These are phyloP conservation scores for Phytophthora pistaciae DNA, from an alignment of 352 stramenopile genomes.

Conservation along the genomic window DNA sequence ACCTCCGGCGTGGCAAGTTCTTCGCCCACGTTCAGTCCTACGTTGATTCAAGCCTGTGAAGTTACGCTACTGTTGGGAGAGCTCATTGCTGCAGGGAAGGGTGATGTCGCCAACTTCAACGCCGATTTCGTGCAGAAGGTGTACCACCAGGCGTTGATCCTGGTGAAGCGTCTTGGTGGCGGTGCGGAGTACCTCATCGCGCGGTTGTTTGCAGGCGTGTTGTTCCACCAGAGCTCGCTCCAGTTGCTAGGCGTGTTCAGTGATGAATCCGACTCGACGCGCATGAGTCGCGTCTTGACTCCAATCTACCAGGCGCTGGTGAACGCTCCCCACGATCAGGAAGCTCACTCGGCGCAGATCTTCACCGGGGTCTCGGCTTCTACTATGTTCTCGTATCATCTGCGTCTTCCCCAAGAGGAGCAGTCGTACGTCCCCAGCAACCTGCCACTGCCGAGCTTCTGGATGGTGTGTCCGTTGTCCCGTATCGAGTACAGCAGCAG, in stretches of 20 bases:
- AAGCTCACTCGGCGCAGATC: slow-evolving; percentile 53
- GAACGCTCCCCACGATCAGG: slow-evolving; percentile 62
- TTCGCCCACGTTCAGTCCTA: slow-evolving; percentile 23
- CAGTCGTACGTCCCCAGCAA: slow-evolving; percentile 58
- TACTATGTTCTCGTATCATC: slow-evolving; percentile 62
- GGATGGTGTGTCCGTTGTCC: slow-evolving; percentile 78
- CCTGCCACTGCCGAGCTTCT: slow-evolving; percentile 70
- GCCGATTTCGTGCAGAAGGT: slow-evolving; percentile 43
- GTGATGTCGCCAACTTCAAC: slow-evolving; percentile 12
- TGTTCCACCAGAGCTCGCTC: slow-evolving; percentile 59
- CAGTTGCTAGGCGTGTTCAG: slow-evolving; percentile 54
- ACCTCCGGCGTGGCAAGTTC: slow-evolving; percentile 20
- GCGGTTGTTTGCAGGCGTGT: slow-evolving; percentile 50
- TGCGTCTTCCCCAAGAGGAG: slow-evolving; percentile 68
- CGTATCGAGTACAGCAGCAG: slow-evolving; percentile 62
- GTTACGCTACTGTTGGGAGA: slow-evolving; percentile 33
- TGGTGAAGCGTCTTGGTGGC: slow-evolving; percentile 47
- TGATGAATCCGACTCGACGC: slow-evolving; percentile 44
- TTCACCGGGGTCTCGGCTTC: slow-evolving; percentile 30
- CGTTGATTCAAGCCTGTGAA: slow-evolving; percentile 46
- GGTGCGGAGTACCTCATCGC: slow-evolving; percentile 65
- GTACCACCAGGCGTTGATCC: slow-evolving; percentile 46
- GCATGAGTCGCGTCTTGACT: slow-evolving; percentile 62
- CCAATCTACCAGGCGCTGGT: slow-evolving; percentile 79
- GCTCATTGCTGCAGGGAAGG: slow-evolving; percentile 28